Evolutionary conservation across 805 yeast genomes (phyloP), one percentile per base, ranked within the genome.

Genomic region (Metschnikowia continentalis): DNA sequence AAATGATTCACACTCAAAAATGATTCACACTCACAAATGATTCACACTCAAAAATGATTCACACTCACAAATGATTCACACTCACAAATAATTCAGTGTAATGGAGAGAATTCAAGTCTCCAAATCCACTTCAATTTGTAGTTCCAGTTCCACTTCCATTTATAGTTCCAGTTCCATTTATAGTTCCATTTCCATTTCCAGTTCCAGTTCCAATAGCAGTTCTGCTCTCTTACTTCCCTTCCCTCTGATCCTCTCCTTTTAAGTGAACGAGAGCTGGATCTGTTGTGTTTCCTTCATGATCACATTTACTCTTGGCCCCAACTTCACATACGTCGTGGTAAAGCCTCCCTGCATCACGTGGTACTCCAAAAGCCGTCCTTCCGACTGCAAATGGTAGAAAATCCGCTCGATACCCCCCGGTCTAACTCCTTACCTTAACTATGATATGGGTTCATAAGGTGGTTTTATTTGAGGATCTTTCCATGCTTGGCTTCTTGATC

Each of bases 361-460:
- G 60, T 83, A 85, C 63, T 91, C 97, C 51, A 75, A 76, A 35
- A 94, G 65, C 13, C 83, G 76, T 22, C 81, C 79, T 50, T 82
- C 82, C 11, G 87, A 79, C 26, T 89, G 77, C 52, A 94, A 69
- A 56, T 85, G 85, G 64, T 89, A 90, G 55, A 91, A 86, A 5
- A 92, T 80, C 54, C 98, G 74, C 66, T 91, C 96, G 32, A 88
- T 76, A 35, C 89, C 2, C 82, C 78, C 54, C 83, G 82, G n/a
- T 80, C 79, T 57, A 84, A 62, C 6, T 69, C 72, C 57, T 77
- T 80, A 3, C 96, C 96, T 26, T 69, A 69, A 1, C 97, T 96
- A 63, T 87, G 90, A 41, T 69, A 78, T n/a, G 77, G 76, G 41
- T 76, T 74, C 17, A 59, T 59, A 59, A 86, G 82, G 60, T 86